Evolutionary conservation across 1,284 basidiomycete species (phyloP), one percentile per base, ranked within the genome.

Genomic region (Cryptococcus sp.): DNA sequence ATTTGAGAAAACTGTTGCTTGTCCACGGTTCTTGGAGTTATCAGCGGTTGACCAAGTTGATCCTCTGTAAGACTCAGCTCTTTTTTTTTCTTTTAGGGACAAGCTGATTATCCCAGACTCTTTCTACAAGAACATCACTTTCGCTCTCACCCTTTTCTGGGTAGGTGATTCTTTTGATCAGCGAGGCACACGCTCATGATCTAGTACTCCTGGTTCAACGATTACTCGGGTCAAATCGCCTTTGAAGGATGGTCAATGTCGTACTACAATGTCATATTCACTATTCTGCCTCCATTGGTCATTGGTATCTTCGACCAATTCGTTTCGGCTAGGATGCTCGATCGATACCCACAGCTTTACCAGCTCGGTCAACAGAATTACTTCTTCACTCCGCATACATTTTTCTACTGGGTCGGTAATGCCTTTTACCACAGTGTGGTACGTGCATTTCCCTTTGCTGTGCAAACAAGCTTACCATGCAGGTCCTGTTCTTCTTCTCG

Each of bases 11-110:
- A 76, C 76, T 99, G 37, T 76, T 99, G 14, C 84, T 99, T 13
- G 96, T 98, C 2, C 96, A 99, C 70, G 96, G 96, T 4, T 87
- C 92, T 2, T 99, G 96, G 96, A 96, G 91, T 75, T 98, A 99
- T 73, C 86, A 91, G 56, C 82, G 96, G 21, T 72, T 98, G 56
- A 93, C 91, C 25, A 98, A 97, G 72, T 82, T 98, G 57, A 92
- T 99, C 67, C 79, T 99, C 16, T 94, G 89, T 91, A 64, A 52
- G 87, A 79, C 16, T 66, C 70, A 3, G 39, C 16, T 25, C 34
- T n/a, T n/a, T 3, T 10, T n/a, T 28, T 25, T 16, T 7, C 32
- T 1, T 42, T 21, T 2, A 16, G 32, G 10, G 32, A 34, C 23
- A 9, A 5, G 32, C 53, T 62, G 51, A 66, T 19, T 23, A 24